Conservation (phyloP, 2,329 filamentous ascomycete genomes). For the Ophiostoma perfectum region DNA sequence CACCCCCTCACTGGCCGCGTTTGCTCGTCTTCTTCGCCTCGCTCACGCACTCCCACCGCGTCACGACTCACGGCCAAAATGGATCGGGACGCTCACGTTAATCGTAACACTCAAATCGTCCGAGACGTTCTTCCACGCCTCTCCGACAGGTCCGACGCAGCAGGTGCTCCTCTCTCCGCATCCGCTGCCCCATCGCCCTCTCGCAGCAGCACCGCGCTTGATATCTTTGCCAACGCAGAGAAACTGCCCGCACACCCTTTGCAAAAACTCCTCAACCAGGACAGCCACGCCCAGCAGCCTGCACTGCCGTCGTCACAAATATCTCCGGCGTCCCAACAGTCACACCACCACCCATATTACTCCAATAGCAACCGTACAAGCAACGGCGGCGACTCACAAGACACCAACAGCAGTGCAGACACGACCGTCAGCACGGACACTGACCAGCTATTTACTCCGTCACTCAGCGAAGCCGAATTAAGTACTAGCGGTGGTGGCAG, state of each 20-base stretch:
- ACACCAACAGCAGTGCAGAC: constrained; percentile 35
- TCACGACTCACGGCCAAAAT: constrained; percentile 26
- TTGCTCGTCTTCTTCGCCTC: constrained; percentile 11
- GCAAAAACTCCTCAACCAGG: constrained; percentile 18
- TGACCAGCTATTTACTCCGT: constrained; percentile 42
- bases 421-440: constrained; percentile 37
- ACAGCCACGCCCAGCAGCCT: constrained; percentile 20
- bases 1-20: not conserved
- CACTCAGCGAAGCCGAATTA: constrained; percentile 39
- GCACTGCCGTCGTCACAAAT: constrained; percentile 17
- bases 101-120: constrained; percentile 16
- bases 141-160: constrained; percentile 27
- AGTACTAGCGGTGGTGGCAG: constrained; percentile 37
- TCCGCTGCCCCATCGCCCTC: not conserved
- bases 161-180: constrained; percentile 3
- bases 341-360: constrained; percentile 6
- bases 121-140: constrained; percentile 26
- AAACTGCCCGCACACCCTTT: constrained; percentile 21
- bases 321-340: not conserved
- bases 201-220: constrained; percentile 24
- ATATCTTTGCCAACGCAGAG: constrained; percentile 20
- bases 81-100: constrained; percentile 24
- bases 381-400: constrained; percentile 31
- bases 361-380: constrained; percentile 11
- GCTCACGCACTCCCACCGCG: not conserved